These are phyloP conservation scores for Coemansia sp. DNA, from an alignment of 192 early-diverging fungal species.

Conservation along the genomic window DNA sequence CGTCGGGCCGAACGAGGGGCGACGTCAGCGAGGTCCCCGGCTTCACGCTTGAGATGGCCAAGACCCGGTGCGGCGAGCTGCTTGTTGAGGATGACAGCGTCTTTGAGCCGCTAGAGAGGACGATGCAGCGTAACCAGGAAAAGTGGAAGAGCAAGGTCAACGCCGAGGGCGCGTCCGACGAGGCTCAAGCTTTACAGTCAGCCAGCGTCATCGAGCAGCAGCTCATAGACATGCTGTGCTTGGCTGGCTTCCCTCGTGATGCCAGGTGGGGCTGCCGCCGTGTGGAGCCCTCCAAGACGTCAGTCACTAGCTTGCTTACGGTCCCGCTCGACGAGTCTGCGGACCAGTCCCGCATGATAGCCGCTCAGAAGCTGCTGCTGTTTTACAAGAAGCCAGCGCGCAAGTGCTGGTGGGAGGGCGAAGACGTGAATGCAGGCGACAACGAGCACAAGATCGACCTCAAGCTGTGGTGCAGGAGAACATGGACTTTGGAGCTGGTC, in stretches of 20 bases:
- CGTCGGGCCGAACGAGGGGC: conserved; percentile 37
- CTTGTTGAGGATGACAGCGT: conserved; percentile 70
- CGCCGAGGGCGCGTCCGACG: conserved; percentile 46
- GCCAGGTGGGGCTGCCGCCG: conserved; percentile 77
- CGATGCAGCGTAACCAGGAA: conserved; percentile 64
- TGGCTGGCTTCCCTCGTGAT: conserved; percentile 72
- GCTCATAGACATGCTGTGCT: conserved; percentile 81
- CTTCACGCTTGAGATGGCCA: conserved; percentile 58
- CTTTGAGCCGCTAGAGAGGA: conserved; percentile 75
- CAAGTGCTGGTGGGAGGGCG: conserved; percentile 87
- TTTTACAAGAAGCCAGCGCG: conserved; percentile 86
- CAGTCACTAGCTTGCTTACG: conserved; percentile 69
- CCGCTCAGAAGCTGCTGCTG: conserved; percentile 73
- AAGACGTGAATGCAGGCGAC: conserved; percentile 64
- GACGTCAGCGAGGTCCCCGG: conserved; percentile 48
- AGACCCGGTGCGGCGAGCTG: conserved; percentile 64
- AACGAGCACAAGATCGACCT: conserved; percentile 60
- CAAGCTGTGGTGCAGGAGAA: conserved; percentile 76
- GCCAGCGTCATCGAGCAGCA: conserved; percentile 68
- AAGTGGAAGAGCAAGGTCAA: conserved; percentile 44
- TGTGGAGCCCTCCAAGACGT: conserved; percentile 68
- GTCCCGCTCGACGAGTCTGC: conserved; percentile 73
- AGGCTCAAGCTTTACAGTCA: conserved; percentile 46
- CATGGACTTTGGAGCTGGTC: conserved; percentile 79
- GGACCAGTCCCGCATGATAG: conserved; percentile 68